Evolutionary conservation across 768 basidiomycete species (phyloP).

Genomic region (Rossbeevera mucosa): DNA sequence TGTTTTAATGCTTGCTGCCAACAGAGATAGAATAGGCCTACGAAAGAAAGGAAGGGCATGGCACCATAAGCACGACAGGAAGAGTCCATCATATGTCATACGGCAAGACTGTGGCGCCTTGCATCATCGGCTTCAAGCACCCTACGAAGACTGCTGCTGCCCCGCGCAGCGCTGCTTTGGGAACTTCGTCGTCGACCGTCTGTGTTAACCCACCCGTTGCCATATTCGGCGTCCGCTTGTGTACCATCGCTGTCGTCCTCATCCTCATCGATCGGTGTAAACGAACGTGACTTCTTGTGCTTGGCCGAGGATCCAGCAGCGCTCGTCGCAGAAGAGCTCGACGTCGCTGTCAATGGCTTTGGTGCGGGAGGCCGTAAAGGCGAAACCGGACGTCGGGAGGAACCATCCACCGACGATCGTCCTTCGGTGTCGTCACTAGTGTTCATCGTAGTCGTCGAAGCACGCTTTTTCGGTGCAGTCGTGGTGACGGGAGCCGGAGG

Average conservation of each 20-base stretch:
- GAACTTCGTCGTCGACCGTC: slow-evolving; percentile 51
- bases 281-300: slow-evolving; percentile 52
- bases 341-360: slow-evolving; percentile 35
- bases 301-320: slow-evolving; percentile 31
- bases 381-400: slow-evolving; percentile 31
- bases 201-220: slow-evolving; percentile 52
- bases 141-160: slow-evolving; percentile 28
- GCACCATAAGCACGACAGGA: slow-evolving; percentile 15
- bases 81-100: slow-evolving; percentile 36
- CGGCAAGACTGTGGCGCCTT: slow-evolving; percentile 64
- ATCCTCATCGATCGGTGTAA: slow-evolving; percentile 43
- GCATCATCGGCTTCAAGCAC: slow-evolving; percentile 45
- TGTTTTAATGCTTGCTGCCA: slow-evolving; percentile 20
- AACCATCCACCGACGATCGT: slow-evolving; percentile 36
- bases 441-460: slow-evolving; percentile 30
- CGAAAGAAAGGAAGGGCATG: not conserved
- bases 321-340: slow-evolving; percentile 29
- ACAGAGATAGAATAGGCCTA: slow-evolving; percentile 36
- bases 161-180: slow-evolving; percentile 15
- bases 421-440: slow-evolving; percentile 38
- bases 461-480: slow-evolving; percentile 41
- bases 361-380: slow-evolving; percentile 31
- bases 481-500: slow-evolving; percentile 33
- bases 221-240: slow-evolving; percentile 68
- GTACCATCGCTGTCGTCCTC: slow-evolving; percentile 59